phyloP scores from a whole-genome alignment of 2,329 filamentous ascomycete species.

The Trichoderma simmonsii region DNA sequence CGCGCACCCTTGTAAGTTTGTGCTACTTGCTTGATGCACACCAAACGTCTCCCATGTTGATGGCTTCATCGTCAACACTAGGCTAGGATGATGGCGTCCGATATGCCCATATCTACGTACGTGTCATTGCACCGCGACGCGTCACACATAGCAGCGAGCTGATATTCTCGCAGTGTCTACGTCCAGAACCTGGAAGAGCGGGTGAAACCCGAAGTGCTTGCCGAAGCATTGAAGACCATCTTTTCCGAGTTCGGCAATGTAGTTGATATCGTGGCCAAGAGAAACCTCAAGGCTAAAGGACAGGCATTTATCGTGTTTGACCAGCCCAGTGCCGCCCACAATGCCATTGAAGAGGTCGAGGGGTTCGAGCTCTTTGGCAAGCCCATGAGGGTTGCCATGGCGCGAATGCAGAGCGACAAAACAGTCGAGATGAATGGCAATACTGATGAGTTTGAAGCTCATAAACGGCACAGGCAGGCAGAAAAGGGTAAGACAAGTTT shows the following conservation, averaged over 20 bases:
- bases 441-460: slow-evolving; percentile 77
- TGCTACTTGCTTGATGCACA: not conserved
- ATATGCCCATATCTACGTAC: slow-evolving; percentile 60
- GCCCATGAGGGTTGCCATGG: slow-evolving; percentile 79
- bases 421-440: slow-evolving; percentile 73
- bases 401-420: slow-evolving; percentile 81
- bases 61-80: not conserved
- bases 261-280: slow-evolving; percentile 82
- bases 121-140: slow-evolving; percentile 73
- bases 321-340: slow-evolving; percentile 69
- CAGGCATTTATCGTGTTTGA: slow-evolving; percentile 96
- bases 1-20: not conserved
- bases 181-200: slow-evolving; percentile 88
- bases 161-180: slow-evolving; percentile 53
- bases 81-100: slow-evolving; percentile 7
- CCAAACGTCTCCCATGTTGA: not conserved
- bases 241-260: slow-evolving; percentile 88
- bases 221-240: slow-evolving; percentile 68
- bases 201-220: slow-evolving; percentile 76
- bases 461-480: slow-evolving; percentile 78
- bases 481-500: slow-evolving; percentile 71
- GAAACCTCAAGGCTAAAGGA: slow-evolving; percentile 85
- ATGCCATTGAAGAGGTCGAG: slow-evolving; percentile 83
- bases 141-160: slow-evolving; percentile 37
- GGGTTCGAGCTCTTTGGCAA: slow-evolving; percentile 93